phyloP scores from a whole-genome alignment of 2,329 filamentous ascomycete species.

The Curvularia verruculosa region DNA sequence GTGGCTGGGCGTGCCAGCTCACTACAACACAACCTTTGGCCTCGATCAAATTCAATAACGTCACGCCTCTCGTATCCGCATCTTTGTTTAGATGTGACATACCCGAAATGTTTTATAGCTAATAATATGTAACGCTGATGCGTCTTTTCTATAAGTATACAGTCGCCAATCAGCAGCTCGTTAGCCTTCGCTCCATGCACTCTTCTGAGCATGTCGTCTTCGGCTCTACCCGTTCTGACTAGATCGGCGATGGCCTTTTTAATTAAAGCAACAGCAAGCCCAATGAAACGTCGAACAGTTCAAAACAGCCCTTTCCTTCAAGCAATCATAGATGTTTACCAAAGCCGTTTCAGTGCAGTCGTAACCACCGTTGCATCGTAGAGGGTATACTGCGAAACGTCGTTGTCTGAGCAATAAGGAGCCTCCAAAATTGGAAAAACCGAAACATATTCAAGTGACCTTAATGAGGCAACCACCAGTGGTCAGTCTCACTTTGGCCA shows the following conservation, averaged over 20 bases:
- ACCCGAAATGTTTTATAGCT: slow-evolving; percentile 23
- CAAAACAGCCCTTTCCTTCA: slow-evolving; percentile 24
- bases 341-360: slow-evolving; percentile 31
- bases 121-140: slow-evolving; percentile 12
- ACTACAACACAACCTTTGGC: neutral
- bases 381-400: slow-evolving; percentile 32
- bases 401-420: slow-evolving; percentile 14
- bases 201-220: neutral
- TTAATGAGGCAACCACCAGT: slow-evolving; percentile 25
- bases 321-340: slow-evolving; percentile 18
- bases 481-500: slow-evolving; percentile 7
- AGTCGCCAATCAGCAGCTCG: neutral
- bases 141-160: slow-evolving; percentile 11
- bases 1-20: slow-evolving; percentile 3
- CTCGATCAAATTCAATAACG: neutral
- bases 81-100: slow-evolving; percentile 15
- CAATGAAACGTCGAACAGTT: neutral
- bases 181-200: neutral
- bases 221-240: neutral
- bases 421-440: neutral
- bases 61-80: neutral
- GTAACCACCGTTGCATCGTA: slow-evolving; percentile 35
- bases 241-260: slow-evolving; percentile 5
- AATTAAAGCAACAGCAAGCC: slow-evolving; percentile 8
- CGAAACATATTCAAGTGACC: slow-evolving; percentile 12